Evolutionary conservation across 495 filamentous ascomycete species (phyloP).

Genomic region (Tuber melanosporum): DNA sequence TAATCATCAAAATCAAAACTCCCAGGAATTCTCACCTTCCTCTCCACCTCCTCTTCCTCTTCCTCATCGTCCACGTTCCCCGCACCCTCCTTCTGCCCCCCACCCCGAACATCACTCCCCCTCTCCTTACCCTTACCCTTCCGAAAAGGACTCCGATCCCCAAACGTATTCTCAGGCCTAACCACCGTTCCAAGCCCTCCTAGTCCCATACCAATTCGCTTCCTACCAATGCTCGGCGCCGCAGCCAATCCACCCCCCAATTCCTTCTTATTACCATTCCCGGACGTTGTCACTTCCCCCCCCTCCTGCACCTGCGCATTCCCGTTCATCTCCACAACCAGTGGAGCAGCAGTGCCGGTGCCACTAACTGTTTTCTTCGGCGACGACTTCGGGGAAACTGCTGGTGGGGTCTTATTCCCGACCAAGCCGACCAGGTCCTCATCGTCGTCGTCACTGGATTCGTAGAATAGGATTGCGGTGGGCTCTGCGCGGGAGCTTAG

Average conservation of each 20-base stretch:
- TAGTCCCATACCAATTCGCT: not conserved
- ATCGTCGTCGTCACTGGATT: constrained; percentile 32
- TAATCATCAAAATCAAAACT: not conserved
- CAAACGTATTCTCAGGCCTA: constrained; percentile 1
- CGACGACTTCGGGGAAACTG: not conserved
- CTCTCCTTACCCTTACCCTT: not conserved
- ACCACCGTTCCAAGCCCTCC: constrained; percentile 1
- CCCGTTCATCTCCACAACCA: not conserved
- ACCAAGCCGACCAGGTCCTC: constrained; percentile 23
- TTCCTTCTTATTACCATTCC: not conserved
- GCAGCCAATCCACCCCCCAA: not conserved
- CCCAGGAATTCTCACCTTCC: not conserved
- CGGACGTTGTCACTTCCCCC: not conserved
- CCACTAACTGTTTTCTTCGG: constrained; percentile 11
- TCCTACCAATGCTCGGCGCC: not conserved
- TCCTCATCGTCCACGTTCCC: not conserved
- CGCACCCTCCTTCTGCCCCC: not conserved
- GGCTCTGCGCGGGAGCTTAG: constrained; percentile 34
- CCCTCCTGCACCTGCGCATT: not conserved
- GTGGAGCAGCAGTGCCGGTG: not conserved
- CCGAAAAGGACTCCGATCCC: not conserved
- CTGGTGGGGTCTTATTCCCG: constrained; percentile 10
- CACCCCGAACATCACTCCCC: not conserved
- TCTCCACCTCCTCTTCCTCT: not conserved
- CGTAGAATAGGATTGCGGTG: constrained; percentile 30